These are phyloP conservation scores for Colletotrichum lini DNA, from an alignment of 2,329 filamentous ascomycete genomes.

Conservation along the genomic window DNA sequence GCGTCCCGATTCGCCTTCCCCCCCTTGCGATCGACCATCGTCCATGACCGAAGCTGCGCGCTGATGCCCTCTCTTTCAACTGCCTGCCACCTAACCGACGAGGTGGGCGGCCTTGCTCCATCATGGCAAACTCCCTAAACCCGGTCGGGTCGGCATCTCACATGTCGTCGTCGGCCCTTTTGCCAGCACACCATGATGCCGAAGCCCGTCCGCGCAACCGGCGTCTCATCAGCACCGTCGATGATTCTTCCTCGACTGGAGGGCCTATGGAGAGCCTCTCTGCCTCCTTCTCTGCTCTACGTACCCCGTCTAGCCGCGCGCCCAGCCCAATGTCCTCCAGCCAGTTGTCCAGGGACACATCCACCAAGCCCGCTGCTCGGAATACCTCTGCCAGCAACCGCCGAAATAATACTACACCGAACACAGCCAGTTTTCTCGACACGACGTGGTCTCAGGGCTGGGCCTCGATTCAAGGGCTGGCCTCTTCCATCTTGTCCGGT, in stretches of 20 bases:
- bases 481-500: constrained; percentile 59
- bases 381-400: constrained; percentile 17
- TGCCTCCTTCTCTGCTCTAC: constrained; percentile 48
- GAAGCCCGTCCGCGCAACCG: constrained; percentile 67
- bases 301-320: constrained; percentile 58
- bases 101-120: constrained; percentile 38
- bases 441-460: constrained; percentile 68
- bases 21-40: constrained; percentile 17
- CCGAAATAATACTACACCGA: constrained; percentile 52
- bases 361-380: constrained; percentile 13
- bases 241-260: constrained; percentile 48
- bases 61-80: constrained; percentile 41
- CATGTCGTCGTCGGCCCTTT: constrained; percentile 63
- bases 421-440: constrained; percentile 60
- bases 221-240: constrained; percentile 55
- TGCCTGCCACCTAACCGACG: constrained; percentile 37
- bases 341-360: constrained; percentile 42
- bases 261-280: constrained; percentile 48
- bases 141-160: constrained; percentile 52
- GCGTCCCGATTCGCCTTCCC: background rate
- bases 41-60: constrained; percentile 37
- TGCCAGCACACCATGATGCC: constrained; percentile 58
- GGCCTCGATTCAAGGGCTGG: constrained; percentile 69
- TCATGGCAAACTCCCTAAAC: constrained; percentile 44
- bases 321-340: constrained; percentile 65